phyloP scores from a whole-genome alignment of 2,329 filamentous ascomycete genomes.

The Samsoniella hepiali region DNA sequence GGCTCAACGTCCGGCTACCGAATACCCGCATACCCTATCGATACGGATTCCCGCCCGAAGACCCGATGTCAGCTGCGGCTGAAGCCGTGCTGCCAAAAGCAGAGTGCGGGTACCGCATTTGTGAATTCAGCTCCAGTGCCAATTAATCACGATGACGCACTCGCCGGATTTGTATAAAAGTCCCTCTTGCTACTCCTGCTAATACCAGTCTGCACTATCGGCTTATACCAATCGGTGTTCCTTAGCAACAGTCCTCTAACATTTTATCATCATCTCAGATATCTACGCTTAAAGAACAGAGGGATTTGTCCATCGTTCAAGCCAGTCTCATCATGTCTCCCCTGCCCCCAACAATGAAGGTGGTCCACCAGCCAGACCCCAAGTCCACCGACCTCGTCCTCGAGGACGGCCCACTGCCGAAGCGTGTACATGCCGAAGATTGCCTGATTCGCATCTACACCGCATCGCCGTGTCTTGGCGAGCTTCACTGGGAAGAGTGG shows the following conservation, averaged over 20 bases:
- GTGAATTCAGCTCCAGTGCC: background rate
- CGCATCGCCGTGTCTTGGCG: constrained; percentile 33
- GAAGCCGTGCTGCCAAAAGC: background rate
- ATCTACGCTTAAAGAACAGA: too few relatives aligned
- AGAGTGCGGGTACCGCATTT: background rate
- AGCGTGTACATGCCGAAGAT: constrained; percentile 23
- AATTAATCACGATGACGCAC: background rate
- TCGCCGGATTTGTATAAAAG: background rate
- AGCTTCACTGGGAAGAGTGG: constrained; percentile 31
- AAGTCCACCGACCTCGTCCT: constrained; percentile 23
- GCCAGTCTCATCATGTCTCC: background rate
- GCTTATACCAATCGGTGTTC: background rate
- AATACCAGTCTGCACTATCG: background rate
- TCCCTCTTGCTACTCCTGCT: too few relatives aligned
- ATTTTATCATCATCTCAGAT: too few relatives aligned
- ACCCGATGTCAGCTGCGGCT: background rate
- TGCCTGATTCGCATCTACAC: constrained; percentile 33
- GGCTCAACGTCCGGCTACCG: constrained; percentile 3
- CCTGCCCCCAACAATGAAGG: constrained; percentile 25
- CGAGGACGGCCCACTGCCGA: constrained; percentile 25
- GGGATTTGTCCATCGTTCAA: background rate
- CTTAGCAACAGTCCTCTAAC: background rate
- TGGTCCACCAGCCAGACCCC: constrained; percentile 26
- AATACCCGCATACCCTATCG: constrained; percentile 15
- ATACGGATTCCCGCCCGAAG: background rate